Base-by-base conservation (phyloP, 352 stramenopile species). In the Salisapilia sapeloensis region DNA sequence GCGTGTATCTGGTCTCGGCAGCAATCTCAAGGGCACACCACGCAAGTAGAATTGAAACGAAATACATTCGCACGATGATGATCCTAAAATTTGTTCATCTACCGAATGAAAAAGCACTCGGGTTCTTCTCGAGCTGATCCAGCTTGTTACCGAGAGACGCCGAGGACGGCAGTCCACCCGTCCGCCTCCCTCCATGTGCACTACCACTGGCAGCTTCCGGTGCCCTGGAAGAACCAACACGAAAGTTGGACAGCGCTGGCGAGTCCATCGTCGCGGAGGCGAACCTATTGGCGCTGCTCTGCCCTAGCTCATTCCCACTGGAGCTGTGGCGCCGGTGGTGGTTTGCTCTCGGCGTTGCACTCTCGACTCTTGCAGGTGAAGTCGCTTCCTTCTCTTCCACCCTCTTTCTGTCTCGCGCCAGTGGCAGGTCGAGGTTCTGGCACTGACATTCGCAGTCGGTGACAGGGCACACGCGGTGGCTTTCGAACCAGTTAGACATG, bases 401-500 rank as follows among this genome's bases (percentile, higher is more conserved):
- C 19, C 34, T 59, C 34, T 21, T 56, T 53, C 41, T 70, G 55
- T n/a, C 60, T 58, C 22, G 74, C 48, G 34, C 62, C 17, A 86
- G 54, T 3, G 64, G 70, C 29, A 72, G 48, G 34, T 86, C 74
- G 19, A 86, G 45, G 21, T 69, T 49, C 40, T 96, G 78, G 42
- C 90, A 97, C 15, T 66, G 40, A 44, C 90, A 97, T 29, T 91
- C 63, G 46, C 90, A 97, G 41, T 93, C 86, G 23, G 81, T 95
- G 11, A 97, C 90, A 18, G 86, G 77, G 35, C 90, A 97, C 13
- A 78, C 67, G 7, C 53, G 47, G 42, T 96, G 86, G 7, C 71
- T 71, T 16, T 72, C 63, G 49, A 96, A 96, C 90, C 90, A 97
- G 35, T 91, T 83, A 13, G 86, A 65, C 13, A 97, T 58, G 53